A percentile compares a stretch with the other conserved stretches of the same genome.
phyloP scores from a whole-genome alignment of 2,329 filamentous ascomycete genomes.

The Dothideomycetidae sp. region DNA sequence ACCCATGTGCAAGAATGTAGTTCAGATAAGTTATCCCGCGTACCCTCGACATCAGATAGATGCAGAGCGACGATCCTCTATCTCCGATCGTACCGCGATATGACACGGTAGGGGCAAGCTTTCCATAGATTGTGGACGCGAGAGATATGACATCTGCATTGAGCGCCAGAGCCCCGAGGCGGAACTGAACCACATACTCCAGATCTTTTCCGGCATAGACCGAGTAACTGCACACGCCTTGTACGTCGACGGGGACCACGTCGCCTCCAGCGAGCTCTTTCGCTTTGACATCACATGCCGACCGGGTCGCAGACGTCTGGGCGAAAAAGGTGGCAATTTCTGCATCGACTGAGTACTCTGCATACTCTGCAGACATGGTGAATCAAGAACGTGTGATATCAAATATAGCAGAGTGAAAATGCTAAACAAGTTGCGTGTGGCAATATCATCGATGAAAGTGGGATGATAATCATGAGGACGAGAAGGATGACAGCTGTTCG shows the following conservation, averaged over 20 bases:
- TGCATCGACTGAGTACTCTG: slow-evolving; percentile 19
- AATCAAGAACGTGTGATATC: too few species aligned
- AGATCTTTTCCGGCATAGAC: slow-evolving; percentile 1
- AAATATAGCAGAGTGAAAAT: too few species aligned
- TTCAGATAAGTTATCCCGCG: slow-evolving; percentile 5
- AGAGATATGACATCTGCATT: background rate
- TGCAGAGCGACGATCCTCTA: background rate
- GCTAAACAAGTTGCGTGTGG: too few species aligned
- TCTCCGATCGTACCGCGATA: background rate
- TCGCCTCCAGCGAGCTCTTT: slow-evolving; percentile 1
- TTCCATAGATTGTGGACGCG: slow-evolving; percentile 3
- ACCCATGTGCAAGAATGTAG: slow-evolving; percentile 6
- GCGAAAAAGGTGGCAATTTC: slow-evolving; percentile 9
- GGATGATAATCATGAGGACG: too few species aligned
- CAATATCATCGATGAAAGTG: too few species aligned
- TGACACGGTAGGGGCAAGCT: slow-evolving; percentile 3
- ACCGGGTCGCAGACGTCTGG: slow-evolving; percentile 3
- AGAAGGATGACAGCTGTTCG: too few species aligned
- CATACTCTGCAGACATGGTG: too few species aligned
- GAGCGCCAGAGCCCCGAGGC: slow-evolving; percentile 3
- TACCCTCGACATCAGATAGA: slow-evolving; percentile 1
- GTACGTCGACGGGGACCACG: slow-evolving; percentile 1
- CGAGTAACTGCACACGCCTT: slow-evolving; percentile 7
- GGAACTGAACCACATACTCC: slow-evolving; percentile 3
- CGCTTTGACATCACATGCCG: slow-evolving; percentile 2